Evolutionary conservation across 768 basidiomycete genomes (phyloP).

Genomic region (Pulveroboletus sp.): DNA sequence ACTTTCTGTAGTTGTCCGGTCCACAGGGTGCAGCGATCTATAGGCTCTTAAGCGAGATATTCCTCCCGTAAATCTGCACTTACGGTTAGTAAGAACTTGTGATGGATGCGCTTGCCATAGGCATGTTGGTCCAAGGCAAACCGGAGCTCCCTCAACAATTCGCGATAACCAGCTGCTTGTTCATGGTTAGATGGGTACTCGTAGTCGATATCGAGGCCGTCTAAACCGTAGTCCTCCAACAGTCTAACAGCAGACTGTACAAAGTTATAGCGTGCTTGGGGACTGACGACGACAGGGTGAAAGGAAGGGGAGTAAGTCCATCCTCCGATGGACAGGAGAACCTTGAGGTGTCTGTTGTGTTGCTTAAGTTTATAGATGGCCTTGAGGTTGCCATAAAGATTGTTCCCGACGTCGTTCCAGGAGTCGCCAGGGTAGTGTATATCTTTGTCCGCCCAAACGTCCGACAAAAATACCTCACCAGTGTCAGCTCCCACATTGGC

Average conservation of each 20-base stretch:
- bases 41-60: conserved; percentile 1
- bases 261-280: conserved; percentile 63
- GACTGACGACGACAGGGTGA: conserved; percentile 71
- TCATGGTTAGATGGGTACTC: conserved; percentile 81
- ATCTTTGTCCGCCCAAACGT: conserved; percentile 93
- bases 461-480: conserved; percentile 85
- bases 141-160: conserved; percentile 74
- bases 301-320: conserved; percentile 92
- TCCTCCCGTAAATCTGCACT: conserved; percentile 21
- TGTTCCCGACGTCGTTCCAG: conserved; percentile 88
- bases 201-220: conserved; percentile 90
- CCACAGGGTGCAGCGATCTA: conserved; percentile 95
- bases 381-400: conserved; percentile 95
- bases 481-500: conserved; percentile 80
- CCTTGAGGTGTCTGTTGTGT: conserved; percentile 71
- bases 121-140: conserved; percentile 73
- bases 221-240: conserved; percentile 87
- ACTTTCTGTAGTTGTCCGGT: conserved; percentile 73
- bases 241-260: conserved; percentile 75
- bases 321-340: conserved; percentile 87
- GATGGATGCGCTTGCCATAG: conserved; percentile 51
- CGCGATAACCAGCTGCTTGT: conserved; percentile 80
- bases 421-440: conserved; percentile 95
- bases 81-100: conserved; percentile 72
- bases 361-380: conserved; percentile 91